phyloP scores from a whole-genome alignment of 768 basidiomycete species.

The Boletus speciosus region DNA sequence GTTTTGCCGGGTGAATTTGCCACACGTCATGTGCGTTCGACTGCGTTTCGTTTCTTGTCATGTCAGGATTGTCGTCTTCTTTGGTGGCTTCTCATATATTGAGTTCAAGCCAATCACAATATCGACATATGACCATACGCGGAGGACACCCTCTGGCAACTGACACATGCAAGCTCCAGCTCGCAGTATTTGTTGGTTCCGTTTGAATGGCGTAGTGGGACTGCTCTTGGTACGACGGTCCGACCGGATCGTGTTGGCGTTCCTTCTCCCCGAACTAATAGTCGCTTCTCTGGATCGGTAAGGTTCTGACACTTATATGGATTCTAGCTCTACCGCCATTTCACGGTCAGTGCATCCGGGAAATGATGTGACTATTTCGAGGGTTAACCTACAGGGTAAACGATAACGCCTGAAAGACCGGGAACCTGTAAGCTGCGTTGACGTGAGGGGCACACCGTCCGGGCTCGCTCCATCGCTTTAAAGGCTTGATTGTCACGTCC shows the following conservation, averaged over 20 bases:
- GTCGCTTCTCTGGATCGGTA: slow-evolving; percentile 16
- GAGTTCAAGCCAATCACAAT: slow-evolving; percentile 8
- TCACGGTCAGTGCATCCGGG: slow-evolving; percentile 9
- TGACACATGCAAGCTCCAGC: neutral
- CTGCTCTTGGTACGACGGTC: neutral
- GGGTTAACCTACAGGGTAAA: neutral
- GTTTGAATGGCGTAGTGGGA: neutral
- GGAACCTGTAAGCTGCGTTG: slow-evolving; percentile 1
- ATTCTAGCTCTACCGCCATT: slow-evolving; percentile 1
- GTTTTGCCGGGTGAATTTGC: slow-evolving; percentile 10
- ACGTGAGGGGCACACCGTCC: slow-evolving; percentile 2
- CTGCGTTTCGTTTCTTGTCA: slow-evolving; percentile 8
- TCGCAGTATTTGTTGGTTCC: neutral
- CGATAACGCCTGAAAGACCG: neutral
- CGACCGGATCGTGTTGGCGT: slow-evolving; percentile 4
- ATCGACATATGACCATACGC: slow-evolving; percentile 7
- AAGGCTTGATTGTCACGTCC: slow-evolving; percentile 12
- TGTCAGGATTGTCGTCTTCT: slow-evolving; percentile 27
- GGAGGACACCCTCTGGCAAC: neutral
- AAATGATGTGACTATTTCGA: slow-evolving; percentile 17
- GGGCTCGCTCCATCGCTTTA: slow-evolving; percentile 7
- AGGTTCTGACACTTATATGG: slow-evolving; percentile 13
- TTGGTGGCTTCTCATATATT: slow-evolving; percentile 7
- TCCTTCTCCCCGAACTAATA: slow-evolving; percentile 5
- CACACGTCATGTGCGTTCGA: slow-evolving; percentile 11